Percentiles rank a stretch among this genome's conserved stretches.
Evolutionary conservation across 225 moss, liverwort and hornwort genomes (phyloP).

Genomic region (Antitrichia curtipendula): DNA sequence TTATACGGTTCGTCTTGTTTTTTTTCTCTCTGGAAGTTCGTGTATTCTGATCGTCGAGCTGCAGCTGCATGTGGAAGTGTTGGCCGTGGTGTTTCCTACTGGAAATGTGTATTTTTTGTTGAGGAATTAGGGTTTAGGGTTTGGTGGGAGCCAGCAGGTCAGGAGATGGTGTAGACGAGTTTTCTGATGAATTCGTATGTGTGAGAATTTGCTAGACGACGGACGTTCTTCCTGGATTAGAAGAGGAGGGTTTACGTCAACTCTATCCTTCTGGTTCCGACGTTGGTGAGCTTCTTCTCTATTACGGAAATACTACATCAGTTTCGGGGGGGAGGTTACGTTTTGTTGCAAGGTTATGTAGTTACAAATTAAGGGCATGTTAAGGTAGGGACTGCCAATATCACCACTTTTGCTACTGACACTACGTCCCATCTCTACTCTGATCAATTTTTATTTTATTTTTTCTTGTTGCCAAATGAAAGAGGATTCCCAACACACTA

Average conservation of each 20-base stretch:
- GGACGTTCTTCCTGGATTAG: constrained; percentile 73
- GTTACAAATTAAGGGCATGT: not conserved
- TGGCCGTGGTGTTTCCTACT: not conserved
- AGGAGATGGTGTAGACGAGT: not conserved
- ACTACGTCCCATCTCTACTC: not conserved
- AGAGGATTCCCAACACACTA: not conserved
- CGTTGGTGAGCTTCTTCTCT: constrained; percentile 45
- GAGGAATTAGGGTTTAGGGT: not conserved
- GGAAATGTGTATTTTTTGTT: not conserved
- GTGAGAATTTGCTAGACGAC: constrained; percentile 43
- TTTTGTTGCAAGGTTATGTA: not conserved
- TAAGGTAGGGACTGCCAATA: not conserved
- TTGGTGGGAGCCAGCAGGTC: not conserved
- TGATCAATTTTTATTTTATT: not conserved
- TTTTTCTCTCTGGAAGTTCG: not conserved
- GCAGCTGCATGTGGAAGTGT: not conserved
- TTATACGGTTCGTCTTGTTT: constrained; percentile 25
- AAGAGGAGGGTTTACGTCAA: constrained; percentile 90
- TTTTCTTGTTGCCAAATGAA: not conserved
- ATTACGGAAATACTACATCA: not conserved
- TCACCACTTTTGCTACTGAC: not conserved
- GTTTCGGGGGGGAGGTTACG: not conserved
- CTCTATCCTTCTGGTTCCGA: constrained; percentile 76
- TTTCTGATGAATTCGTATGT: not conserved
- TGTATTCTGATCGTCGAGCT: not conserved